Evolutionary conservation across 2,329 filamentous ascomycete species (phyloP).

Genomic region (Neurospora sp.): DNA sequence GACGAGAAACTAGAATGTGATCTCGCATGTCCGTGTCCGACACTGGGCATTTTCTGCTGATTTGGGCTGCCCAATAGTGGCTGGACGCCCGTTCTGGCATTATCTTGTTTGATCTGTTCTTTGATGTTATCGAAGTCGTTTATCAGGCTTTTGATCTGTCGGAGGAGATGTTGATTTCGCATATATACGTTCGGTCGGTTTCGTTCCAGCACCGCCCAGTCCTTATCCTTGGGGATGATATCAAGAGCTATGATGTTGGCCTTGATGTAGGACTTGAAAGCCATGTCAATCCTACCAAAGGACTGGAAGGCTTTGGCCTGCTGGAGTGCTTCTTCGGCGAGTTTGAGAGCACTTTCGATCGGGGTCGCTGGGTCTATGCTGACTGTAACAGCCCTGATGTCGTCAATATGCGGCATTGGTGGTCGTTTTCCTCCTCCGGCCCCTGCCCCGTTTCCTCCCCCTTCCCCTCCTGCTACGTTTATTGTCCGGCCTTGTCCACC

Average conservation of each 20-base stretch:
- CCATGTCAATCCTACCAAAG: constrained; percentile 59
- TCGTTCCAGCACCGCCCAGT: constrained; percentile 55
- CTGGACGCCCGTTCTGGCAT: constrained; percentile 48
- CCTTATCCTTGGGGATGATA: constrained; percentile 63
- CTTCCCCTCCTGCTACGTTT: background rate
- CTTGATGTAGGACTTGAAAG: constrained; percentile 75
- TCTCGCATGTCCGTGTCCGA: background rate
- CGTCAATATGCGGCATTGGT: constrained; percentile 41
- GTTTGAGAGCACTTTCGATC: constrained; percentile 42
- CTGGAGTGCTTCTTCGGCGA: constrained; percentile 42
- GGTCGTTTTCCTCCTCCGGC: constrained; percentile 22
- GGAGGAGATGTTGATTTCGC: constrained; percentile 39
- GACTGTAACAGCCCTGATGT: constrained; percentile 35
- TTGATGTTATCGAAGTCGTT: constrained; percentile 48
- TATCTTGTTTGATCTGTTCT: constrained; percentile 51
- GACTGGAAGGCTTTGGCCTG: constrained; percentile 52
- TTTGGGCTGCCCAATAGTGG: constrained; percentile 21
- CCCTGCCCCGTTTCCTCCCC: constrained; percentile 7
- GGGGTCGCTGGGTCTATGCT: constrained; percentile 40
- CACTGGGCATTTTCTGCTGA: background rate
- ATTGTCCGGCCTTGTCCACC: background rate
- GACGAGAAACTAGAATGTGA: background rate
- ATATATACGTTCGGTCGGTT: constrained; percentile 39
- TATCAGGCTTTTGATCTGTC: constrained; percentile 37
- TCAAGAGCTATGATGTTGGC: constrained; percentile 72